Evolutionary conservation across 108 stramenopile species (phyloP), one percentile per base, ranked within the genome.

Genomic region (Pseudonitzschia pungens): DNA sequence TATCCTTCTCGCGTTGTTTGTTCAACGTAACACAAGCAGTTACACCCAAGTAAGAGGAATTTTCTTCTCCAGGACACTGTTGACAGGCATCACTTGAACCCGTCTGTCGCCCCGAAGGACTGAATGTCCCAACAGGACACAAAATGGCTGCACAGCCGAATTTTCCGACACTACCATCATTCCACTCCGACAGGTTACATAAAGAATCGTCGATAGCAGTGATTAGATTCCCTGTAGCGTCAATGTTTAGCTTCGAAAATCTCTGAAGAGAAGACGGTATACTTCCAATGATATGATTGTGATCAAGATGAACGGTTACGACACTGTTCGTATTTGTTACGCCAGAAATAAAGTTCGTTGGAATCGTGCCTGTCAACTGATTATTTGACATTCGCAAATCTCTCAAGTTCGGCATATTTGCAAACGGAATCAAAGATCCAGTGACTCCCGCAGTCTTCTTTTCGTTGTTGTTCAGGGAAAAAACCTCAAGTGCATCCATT

Each of bases 81-180:
- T 78, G 18, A 51, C 92, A 93, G 33, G 82, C 70, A 14, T 69
- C 71, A 8, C 11, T 16, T 5, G 72, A 85, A 48, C 70, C 78
- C 24, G 77, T 83, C 54, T 87, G 86, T 48, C 88, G 87, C 16
- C 92, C 89, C n/a, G 79, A 73, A 0, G 65, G 22, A 70, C 85
- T 93, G 68, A 70, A 89, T 40, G 68, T 69, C 7, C 86, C 87
- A 15, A 86, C 79, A 9, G 83, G 81, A 69, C 92, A 93, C 54
- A 93, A 73, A 70, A 93, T 83, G 9, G 86, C 92, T 75, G 87
- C 77, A 59, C 92, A 93, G 0, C 76, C 78, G 69, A 76, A 89
- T 11, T 53, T 27, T 14, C 65, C 77, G 20, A 93, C 88, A 56
- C 66, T 75, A 10, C 83, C 83, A 52, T 84, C 80, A 86, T 87